A percentile compares a stretch with the other conserved stretches of the same genome.
Conservation (phyloP, 148 eudicot genomes). For the Silene latifolia region DNA sequence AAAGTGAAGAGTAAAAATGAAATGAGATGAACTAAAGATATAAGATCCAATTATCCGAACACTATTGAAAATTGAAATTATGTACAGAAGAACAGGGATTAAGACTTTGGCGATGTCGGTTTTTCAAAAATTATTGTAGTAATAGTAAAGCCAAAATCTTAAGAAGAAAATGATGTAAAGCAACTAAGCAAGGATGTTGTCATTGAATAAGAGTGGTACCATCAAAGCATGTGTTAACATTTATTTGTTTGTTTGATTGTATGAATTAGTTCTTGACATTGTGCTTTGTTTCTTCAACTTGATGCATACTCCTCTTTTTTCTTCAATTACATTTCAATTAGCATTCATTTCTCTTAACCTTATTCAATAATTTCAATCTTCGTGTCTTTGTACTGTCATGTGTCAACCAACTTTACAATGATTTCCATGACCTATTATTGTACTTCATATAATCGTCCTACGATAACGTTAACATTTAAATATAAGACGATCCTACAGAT, state of each 20-base stretch:
- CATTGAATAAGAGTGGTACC: neutral
- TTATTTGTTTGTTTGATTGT: constrained; percentile 6
- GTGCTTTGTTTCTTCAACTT: constrained; percentile 14
- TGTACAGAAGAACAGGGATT: too few relatives aligned
- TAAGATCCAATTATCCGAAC: too few relatives aligned
- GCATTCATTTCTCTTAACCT: constrained; percentile 25
- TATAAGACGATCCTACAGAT: too few relatives aligned
- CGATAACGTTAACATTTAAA: neutral
- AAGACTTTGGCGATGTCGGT: too few relatives aligned
- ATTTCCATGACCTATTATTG: constrained; percentile 5
- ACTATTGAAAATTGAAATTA: too few relatives aligned
- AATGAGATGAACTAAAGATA: too few relatives aligned
- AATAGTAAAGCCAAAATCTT: neutral
- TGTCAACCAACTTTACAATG: neutral
- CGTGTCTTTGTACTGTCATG: neutral
- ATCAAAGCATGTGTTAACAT: constrained; percentile 3
- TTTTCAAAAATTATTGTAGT: too few relatives aligned
- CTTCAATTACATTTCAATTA: neutral
- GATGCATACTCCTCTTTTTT: neutral
- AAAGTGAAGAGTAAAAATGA: too few relatives aligned
- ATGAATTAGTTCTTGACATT: neutral
- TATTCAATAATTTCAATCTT: constrained; percentile 8
- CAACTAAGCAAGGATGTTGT: neutral
- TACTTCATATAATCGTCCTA: neutral
- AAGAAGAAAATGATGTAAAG: neutral